Evolutionary conservation across 1,284 basidiomycete genomes (phyloP), one percentile per base, ranked within the genome.

Genomic region (Puccinia horiana): DNA sequence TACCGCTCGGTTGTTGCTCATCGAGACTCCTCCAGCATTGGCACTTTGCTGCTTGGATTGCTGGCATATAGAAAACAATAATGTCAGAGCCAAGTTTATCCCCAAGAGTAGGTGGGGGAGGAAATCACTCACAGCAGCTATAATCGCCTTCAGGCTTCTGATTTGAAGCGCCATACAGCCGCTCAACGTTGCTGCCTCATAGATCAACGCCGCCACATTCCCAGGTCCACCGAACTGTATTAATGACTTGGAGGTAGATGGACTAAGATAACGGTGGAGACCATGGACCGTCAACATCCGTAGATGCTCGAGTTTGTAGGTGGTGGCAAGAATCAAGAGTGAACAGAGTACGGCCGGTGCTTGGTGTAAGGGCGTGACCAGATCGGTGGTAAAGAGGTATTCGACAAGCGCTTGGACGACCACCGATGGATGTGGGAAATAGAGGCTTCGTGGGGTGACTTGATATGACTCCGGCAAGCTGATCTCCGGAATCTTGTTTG

Each of bases 351-450:
- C 92, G 0, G 94, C 92, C 2, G 94, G 93, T 4, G 94, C 92
- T 84, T 94, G 93, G 86, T 98, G 96, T 61, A 98, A 89, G 0
- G 93, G 93, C 0, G 96, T 98, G 78, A 93, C 89, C 56, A 98
- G 90, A 0, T 92, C 91, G 77, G 92, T 89, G 0, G 94, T 92
- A 88, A 98, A 98, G 83, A 98, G 91, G 88, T 96, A 98, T 87
- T 98, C 94, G 81, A 98, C 88, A 77, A 98, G 88, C 3, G 95
- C 96, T 77, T 94, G 89, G 1, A 93, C 93, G 83, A 98, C 92
- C 0, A 94, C 92, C 84, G 94, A 95, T 0, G 94, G 92, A 86
- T 98, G 95, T 0, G 94, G 93, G 26, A 98, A 89, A 84, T 92
- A 89, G 83, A 98, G 90, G 4, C 91, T 88, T 63, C 93, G 91